Conservation (phyloP, 768 basidiomycete species). For the Hericium erinaceus region DNA sequence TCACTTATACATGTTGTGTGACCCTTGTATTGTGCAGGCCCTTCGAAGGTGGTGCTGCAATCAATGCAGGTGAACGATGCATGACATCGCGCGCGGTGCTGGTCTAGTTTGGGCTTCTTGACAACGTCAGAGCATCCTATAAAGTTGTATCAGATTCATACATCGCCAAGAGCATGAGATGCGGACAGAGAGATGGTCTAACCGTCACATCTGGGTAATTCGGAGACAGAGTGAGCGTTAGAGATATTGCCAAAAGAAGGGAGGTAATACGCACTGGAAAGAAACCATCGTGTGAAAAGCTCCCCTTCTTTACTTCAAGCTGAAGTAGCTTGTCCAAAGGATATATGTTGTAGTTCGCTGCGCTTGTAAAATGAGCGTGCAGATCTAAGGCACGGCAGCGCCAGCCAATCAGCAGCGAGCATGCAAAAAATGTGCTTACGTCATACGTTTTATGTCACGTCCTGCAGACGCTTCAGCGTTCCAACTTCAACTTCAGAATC, state of each 20-base stretch:
- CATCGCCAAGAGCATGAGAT: not conserved
- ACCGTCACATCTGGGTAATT: constrained; percentile 15
- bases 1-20: constrained; percentile 85
- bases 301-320: too few species aligned
- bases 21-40: constrained; percentile 66
- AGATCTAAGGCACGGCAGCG: too few species aligned
- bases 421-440: too few species aligned
- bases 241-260: constrained; percentile 16
- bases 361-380: too few species aligned
- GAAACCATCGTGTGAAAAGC: constrained; percentile 8
- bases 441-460: too few species aligned
- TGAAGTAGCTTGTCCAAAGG: too few species aligned
- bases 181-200: not conserved
- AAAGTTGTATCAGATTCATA: not conserved
- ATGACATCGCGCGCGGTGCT: constrained; percentile 56
- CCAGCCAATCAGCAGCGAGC: too few species aligned
- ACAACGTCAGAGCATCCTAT: constrained; percentile 77
- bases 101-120: constrained; percentile 90
- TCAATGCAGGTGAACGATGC: constrained; percentile 77
- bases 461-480: too few species aligned
- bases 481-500: too few species aligned
- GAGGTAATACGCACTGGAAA: constrained; percentile 10
- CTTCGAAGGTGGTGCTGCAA: constrained; percentile 76
- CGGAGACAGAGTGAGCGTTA: not conserved
- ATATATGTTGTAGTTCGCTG: too few species aligned